These are phyloP conservation scores for Cajanus cajan DNA, from an alignment of 306 rosid genomes.

Conservation along the genomic window DNA sequence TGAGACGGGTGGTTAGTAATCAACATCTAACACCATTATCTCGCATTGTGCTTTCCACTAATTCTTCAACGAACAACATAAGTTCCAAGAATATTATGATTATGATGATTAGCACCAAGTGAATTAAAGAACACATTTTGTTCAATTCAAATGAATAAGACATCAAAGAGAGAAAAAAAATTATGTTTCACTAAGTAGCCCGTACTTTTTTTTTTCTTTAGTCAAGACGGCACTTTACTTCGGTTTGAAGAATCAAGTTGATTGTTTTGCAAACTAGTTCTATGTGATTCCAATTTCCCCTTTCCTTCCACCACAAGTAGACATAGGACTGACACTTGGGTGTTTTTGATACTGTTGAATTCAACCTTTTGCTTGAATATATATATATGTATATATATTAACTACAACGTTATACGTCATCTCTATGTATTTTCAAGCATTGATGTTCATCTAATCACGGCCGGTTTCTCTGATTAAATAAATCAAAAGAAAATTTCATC, in stretches of 20 bases:
- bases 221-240: slow-evolving; percentile 35
- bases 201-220: background rate
- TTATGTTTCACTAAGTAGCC: background rate
- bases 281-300: background rate
- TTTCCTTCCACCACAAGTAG: background rate
- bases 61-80: slow-evolving; percentile 22
- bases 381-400: no score
- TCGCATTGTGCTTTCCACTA: background rate
- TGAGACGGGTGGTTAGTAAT: background rate
- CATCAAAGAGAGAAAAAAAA: background rate
- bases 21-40: background rate
- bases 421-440: background rate
- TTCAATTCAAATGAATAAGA: background rate
- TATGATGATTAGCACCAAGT: slow-evolving; percentile 9
- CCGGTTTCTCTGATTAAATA: background rate
- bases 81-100: background rate
- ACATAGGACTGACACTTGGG: no score
- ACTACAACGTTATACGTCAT: no score
- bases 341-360: no score
- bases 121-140: background rate
- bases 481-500: background rate
- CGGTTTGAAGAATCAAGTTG: slow-evolving; percentile 36
- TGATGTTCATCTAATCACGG: background rate
- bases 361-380: no score
- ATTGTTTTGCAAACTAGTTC: slow-evolving; percentile 33